These are phyloP conservation scores for Neurospora sp. DNA, from an alignment of 2,329 filamentous ascomycete species.

Conservation along the genomic window DNA sequence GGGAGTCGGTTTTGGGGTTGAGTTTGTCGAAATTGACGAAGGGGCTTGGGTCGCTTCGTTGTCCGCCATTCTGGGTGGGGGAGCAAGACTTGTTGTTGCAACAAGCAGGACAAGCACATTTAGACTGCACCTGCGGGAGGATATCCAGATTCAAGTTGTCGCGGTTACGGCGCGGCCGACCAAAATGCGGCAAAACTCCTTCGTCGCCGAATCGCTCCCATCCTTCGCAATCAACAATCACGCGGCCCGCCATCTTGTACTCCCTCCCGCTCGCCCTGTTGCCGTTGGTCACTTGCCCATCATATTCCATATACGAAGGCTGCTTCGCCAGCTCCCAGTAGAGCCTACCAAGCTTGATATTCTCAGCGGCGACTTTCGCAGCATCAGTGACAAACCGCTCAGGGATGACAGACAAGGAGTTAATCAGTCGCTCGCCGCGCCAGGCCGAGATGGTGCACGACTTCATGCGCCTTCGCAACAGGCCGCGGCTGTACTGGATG, in stretches of 20 bases:
- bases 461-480: constrained; percentile 29
- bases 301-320: constrained; percentile 37
- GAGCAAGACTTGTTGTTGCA: neutral
- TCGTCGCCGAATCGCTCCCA: constrained; percentile 25
- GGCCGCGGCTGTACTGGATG: constrained; percentile 25
- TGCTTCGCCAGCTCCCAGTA: constrained; percentile 38
- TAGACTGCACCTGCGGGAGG: constrained; percentile 30
- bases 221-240: constrained; percentile 34
- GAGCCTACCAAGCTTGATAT: constrained; percentile 31
- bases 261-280: constrained; percentile 16
- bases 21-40: constrained; percentile 33
- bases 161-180: neutral
- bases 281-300: constrained; percentile 29
- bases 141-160: constrained; percentile 22
- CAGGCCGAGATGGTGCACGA: constrained; percentile 28
- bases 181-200: neutral
- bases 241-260: constrained; percentile 25
- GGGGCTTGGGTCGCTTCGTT: constrained; percentile 18
- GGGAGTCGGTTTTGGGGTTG: constrained; percentile 25
- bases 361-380: constrained; percentile 24
- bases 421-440: constrained; percentile 34
- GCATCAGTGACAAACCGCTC: constrained; percentile 31
- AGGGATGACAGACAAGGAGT: constrained; percentile 31
- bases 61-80: neutral
- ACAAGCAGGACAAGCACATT: constrained; percentile 34